These are phyloP conservation scores for Trametes maxima DNA, from an alignment of 768 basidiomycete species.

Conservation along the genomic window DNA sequence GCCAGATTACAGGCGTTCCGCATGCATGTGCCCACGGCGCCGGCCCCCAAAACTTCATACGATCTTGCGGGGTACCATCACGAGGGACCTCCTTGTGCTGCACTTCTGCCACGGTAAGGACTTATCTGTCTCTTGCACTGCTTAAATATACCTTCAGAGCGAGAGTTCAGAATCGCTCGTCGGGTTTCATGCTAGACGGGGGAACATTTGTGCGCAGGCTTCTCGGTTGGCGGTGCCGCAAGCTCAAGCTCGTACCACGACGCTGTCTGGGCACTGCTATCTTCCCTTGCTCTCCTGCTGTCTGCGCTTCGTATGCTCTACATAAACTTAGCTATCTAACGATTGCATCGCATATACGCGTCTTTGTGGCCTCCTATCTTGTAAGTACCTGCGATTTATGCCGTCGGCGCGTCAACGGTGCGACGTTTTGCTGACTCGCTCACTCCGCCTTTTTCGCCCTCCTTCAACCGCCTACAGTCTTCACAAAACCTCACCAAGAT, in stretches of 20 bases:
- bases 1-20: neutral
- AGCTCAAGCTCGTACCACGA: slow-evolving; percentile 16
- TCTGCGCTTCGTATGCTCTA: neutral
- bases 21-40: slow-evolving; percentile 7
- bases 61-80: slow-evolving; percentile 15
- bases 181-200: slow-evolving; percentile 7
- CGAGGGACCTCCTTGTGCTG: slow-evolving; percentile 1
- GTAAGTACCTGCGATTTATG: slow-evolving; percentile 15
- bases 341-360: neutral
- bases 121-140: neutral
- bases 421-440: slow-evolving; percentile 9
- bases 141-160: slow-evolving; percentile 1
- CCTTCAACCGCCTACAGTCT: neutral
- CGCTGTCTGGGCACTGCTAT: neutral
- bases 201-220: neutral
- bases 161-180: slow-evolving; percentile 1
- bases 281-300: neutral
- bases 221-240: slow-evolving; percentile 15
- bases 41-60: neutral
- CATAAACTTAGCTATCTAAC: neutral
- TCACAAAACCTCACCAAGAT: neutral
- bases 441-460: slow-evolving; percentile 1
- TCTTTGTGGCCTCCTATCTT: neutral
- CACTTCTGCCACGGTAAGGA: neutral
- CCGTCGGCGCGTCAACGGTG: neutral